Base-by-base conservation (phyloP, 257 asterid species). In the Thymus quinquecostatus region DNA sequence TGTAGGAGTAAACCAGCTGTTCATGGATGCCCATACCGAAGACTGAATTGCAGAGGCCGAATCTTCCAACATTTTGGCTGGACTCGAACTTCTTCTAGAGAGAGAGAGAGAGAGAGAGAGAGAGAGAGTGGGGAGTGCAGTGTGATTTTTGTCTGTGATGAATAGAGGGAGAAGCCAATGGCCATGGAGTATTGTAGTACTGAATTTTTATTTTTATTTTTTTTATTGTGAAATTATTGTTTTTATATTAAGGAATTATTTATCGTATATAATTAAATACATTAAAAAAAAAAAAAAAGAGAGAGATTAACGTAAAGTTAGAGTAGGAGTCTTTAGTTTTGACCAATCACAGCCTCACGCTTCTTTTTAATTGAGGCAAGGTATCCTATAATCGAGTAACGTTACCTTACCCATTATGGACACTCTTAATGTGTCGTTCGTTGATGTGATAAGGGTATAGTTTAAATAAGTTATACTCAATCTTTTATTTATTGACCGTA, bases 1-100 rank as follows among this genome's bases (percentile, higher is more conserved):
- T 27, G 96, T 82, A 34, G 98, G 98, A 58, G 98, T 88, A 71
- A 92, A 85, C 94, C 92, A 92, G 81, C 91, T 89, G 90, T 84
- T 88, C 86, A 92, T 85, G 64, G 95, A 84, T 13, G 88, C 81
- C 95, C 97, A 86, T 71, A 88, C 43, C 40, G 98, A 92, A 58
- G 96, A 86, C 49, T 89, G 82, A 6, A 84, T 71, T 41, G 88
- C 75, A 61, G 97, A 81, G 10, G 81, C 94, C 44, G 91, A 75
- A 47, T 88, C 96, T 81, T 85, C 92, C 43, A 81, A 75, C 97
- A 92, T 88, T 64, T 33, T 66, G 47, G 66, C 13, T 40, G 0
- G 1, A 41, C 45, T 66, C 61, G 47, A 38, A 6, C 30, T 51
- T 32, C 53, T n/a, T 45, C 55, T 44, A 21, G 61, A 62, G 57